Evolutionary conservation across 1,284 basidiomycete species (phyloP), one percentile per base, ranked within the genome.

Genomic region (Leccinum colubrinum): DNA sequence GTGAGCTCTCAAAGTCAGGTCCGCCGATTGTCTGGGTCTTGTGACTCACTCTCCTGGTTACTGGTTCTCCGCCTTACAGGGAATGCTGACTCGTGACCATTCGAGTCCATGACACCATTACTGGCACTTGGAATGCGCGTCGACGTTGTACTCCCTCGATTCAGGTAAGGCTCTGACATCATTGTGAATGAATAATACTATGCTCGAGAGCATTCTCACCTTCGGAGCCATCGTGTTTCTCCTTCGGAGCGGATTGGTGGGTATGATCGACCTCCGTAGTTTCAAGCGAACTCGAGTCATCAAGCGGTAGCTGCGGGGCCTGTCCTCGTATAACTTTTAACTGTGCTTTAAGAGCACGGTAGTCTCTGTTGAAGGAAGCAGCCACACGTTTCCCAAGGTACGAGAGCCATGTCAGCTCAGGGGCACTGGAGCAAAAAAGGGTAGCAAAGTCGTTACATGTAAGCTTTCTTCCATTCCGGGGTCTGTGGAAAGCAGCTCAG

Each of bases 391-490:
- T 20, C 56, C 41, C 6, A 55, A 30, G 17, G 7, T 25, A 25
- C 6, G n/a, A 52, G n/a, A 11, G 46, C 25, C 14, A 30, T 12
- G 53, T 48, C 46, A 48, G 20, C 8, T 64, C 46, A 58, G 55
- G 37, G 20, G 43, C 55, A 20, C 15, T 14, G 8, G 25, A 35
- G 25, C 17, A 30, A 22, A 54, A 27, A 52, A 56, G 39, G 39
- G 59, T 8, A 37, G 14, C n/a, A n/a, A 17, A 59, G 17, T 56
- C 71, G 83, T 61, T 64, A 91, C 90, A 92, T 89, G 72, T 92
- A 92, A 11, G 88, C 90, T 66, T 80, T 86, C 70, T 90, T 89
- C 90, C 90, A 93, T 76, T 93, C 90, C 1, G 90, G 86, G 27
- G 83, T 86, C 90, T 92, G 64, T 12, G 8, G 54, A 46, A 59